A percentile compares a stretch with the other conserved stretches of the same genome.
Evolutionary conservation across 805 yeast species (phyloP).

Genomic region (Schwanniomyces yamadae): DNA sequence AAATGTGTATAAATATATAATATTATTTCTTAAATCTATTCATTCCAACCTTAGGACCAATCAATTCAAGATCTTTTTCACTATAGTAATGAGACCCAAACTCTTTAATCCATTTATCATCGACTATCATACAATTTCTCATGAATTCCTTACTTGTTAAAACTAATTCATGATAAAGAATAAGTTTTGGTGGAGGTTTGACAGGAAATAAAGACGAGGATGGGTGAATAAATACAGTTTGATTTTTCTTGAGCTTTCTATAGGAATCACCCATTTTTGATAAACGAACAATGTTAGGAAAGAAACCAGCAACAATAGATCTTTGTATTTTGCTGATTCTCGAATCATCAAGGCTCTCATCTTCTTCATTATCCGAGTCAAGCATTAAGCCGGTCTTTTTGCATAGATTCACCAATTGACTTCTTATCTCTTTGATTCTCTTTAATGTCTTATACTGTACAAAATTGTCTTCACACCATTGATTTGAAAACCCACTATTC

Average conservation of each 20-base stretch:
- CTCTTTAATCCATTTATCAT: slow-evolving; percentile 70
- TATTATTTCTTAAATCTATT: slow-evolving; percentile 2
- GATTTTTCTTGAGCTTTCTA: slow-evolving; percentile 61
- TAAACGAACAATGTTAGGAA: slow-evolving; percentile 62
- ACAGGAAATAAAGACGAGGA: slow-evolving; percentile 65
- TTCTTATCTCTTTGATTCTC: slow-evolving; percentile 67
- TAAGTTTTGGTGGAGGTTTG: slow-evolving; percentile 70
- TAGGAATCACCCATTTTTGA: slow-evolving; percentile 67
- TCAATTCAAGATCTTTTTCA: slow-evolving; percentile 22
- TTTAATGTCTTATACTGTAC: slow-evolving; percentile 71
- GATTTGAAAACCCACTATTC: slow-evolving; percentile 59
- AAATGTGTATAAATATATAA: background rate
- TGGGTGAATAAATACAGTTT: slow-evolving; percentile 82
- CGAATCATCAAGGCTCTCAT: slow-evolving; percentile 12
- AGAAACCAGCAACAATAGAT: slow-evolving; percentile 65
- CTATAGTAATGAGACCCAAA: slow-evolving; percentile 65
- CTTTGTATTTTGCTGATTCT: slow-evolving; percentile 43
- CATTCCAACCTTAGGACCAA: slow-evolving; percentile 3
- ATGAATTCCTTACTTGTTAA: slow-evolving; percentile 85
- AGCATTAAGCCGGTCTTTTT: slow-evolving; percentile 46
- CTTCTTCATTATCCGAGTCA: slow-evolving; percentile 25
- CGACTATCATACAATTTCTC: slow-evolving; percentile 73
- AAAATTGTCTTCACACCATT: slow-evolving; percentile 86
- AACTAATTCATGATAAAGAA: slow-evolving; percentile 81
- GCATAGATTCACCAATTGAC: slow-evolving; percentile 66